Percentiles rank a stretch among this genome's conserved stretches.
Conservation (phyloP, 1,139 yeast genomes). For the Eremothecium sinecaudum region DNA sequence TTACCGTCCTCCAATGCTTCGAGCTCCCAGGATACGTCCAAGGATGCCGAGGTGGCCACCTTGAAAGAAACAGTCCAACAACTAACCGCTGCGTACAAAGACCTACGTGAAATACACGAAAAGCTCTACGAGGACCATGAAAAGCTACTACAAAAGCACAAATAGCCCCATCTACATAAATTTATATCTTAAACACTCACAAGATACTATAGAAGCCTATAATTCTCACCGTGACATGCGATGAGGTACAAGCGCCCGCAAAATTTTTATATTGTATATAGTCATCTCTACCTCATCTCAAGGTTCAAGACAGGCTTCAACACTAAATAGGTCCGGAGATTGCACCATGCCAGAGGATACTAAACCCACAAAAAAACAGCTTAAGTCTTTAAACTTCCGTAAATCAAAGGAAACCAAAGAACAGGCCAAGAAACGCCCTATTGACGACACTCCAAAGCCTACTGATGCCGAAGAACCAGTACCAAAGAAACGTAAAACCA, state of each 20-base stretch:
- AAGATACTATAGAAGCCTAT: background rate
- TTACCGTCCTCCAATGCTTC: background rate
- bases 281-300: too few relatives aligned
- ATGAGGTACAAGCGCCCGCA: too few relatives aligned
- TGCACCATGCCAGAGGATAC: conserved; percentile 14
- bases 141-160: conserved; percentile 28
- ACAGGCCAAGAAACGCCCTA: conserved; percentile 22
- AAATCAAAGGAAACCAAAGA: conserved; percentile 28
- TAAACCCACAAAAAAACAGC: conserved; percentile 68
- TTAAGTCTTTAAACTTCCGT: conserved; percentile 62
- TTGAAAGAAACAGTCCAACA: conserved; percentile 41
- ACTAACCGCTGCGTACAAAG: conserved; percentile 49
- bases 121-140: conserved; percentile 48
- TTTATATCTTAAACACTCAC: background rate
- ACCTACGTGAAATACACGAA: conserved; percentile 52
- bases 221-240: too few relatives aligned
- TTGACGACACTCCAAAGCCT: conserved; percentile 23
- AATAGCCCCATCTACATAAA: background rate
- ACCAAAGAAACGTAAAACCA: conserved; percentile 61
- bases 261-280: too few relatives aligned
- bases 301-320: too few relatives aligned
- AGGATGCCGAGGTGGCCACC: conserved; percentile 28
- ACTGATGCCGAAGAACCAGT: conserved; percentile 32
- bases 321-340: too few relatives aligned
- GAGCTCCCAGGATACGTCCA: conserved; percentile 9